Percentiles rank a stretch among this genome's conserved stretches.
These are phyloP conservation scores for Fraxinus pennsylvanica DNA, from an alignment of 257 asterid genomes.

Conservation along the genomic window DNA sequence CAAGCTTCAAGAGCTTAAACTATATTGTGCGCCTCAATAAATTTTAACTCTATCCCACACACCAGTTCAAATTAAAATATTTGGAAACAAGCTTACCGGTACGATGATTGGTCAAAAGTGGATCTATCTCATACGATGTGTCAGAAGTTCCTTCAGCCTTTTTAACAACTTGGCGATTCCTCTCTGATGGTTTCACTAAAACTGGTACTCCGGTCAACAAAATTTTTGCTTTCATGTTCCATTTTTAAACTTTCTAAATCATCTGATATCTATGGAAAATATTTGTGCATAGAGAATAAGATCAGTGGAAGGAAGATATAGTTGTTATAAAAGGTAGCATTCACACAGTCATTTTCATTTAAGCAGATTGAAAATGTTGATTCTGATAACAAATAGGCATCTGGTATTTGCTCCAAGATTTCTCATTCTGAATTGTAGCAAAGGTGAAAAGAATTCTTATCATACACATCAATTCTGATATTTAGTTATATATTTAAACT, in stretches of 20 bases:
- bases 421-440: background rate
- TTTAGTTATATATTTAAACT: too few species aligned
- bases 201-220: constrained; percentile 25
- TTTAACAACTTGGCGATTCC: constrained; percentile 23
- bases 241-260: constrained; percentile 44
- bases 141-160: constrained; percentile 18
- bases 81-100: constrained; percentile 51
- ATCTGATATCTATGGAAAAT: constrained; percentile 50
- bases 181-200: constrained; percentile 30
- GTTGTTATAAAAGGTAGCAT: background rate
- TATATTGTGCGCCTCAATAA: constrained; percentile 5
- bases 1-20: background rate
- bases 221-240: constrained; percentile 27
- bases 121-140: constrained; percentile 63
- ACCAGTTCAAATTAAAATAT: background rate
- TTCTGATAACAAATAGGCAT: background rate
- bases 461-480: background rate
- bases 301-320: constrained; percentile 26
- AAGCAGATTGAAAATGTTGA: background rate
- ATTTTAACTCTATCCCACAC: constrained; percentile 9
- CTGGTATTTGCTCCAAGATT: background rate
- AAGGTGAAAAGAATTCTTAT: background rate
- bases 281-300: constrained; percentile 21
- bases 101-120: constrained; percentile 64
- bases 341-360: background rate